Conservation (phyloP, 2,329 filamentous ascomycete genomes). For the Chlorencoelia australis region DNA sequence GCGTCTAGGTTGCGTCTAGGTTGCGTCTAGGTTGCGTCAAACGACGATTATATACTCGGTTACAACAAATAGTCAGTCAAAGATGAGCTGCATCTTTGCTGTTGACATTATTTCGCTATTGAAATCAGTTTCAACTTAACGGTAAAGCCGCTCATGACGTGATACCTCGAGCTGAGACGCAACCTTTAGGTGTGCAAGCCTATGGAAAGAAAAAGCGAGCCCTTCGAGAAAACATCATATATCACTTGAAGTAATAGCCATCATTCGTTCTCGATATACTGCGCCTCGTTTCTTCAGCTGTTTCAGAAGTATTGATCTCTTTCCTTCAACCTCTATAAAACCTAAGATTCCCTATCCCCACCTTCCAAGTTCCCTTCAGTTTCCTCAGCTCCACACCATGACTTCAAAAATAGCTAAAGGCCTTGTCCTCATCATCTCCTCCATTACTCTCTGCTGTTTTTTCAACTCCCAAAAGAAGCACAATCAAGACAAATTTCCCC, state of each 20-base stretch:
- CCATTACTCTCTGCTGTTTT: slow-evolving; percentile 2
- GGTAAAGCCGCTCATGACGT: no score
- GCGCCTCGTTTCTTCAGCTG: neutral
- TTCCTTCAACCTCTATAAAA: neutral
- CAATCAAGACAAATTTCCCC: neutral
- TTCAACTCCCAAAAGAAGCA: slow-evolving; percentile 1
- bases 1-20: no score
- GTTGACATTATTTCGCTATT: neutral
- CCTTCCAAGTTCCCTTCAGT: neutral
- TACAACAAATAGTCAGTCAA: no score
- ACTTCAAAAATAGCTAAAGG: neutral
- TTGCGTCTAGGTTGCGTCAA: no score
- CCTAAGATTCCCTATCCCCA: neutral
- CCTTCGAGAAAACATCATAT: no score
- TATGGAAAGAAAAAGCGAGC: no score
- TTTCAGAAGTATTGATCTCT: neutral
- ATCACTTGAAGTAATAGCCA: no score
- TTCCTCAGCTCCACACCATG: neutral
- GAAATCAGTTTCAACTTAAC: neutral
- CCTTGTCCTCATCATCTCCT: neutral
- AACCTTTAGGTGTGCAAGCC: no score
- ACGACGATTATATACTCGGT: no score
- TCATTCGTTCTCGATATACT: neutral
- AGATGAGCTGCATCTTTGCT: neutral
- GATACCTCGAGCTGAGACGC: no score